A percentile compares a stretch with the other conserved stretches of the same genome.
phyloP scores from a whole-genome alignment of 2,329 filamentous ascomycete genomes.

The Venturia oleaginea region DNA sequence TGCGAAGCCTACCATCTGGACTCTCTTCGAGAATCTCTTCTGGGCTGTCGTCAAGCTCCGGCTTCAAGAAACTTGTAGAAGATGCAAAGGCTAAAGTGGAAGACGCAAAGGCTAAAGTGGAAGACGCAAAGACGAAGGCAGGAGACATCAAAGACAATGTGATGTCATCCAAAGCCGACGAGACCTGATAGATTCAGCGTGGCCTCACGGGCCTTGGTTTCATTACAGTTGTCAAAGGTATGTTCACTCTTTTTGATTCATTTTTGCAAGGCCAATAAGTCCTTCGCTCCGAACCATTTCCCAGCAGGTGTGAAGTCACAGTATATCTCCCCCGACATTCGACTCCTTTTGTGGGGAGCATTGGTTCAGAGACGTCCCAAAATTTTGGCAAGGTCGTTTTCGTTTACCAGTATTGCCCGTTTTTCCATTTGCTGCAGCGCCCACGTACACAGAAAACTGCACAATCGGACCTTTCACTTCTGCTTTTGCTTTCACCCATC shows the following conservation, averaged over 20 bases:
- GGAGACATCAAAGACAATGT: not conserved
- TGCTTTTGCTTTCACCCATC: too few relatives aligned
- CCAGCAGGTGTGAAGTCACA: not conserved
- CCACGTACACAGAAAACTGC: too few relatives aligned
- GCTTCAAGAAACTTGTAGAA: constrained; percentile 8
- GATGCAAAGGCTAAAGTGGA: constrained; percentile 9
- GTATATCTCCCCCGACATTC: not conserved
- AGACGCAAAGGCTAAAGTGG: constrained; percentile 8
- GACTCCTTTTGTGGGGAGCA: too few relatives aligned
- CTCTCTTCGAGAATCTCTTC: not conserved
- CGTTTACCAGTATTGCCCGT: too few relatives aligned
- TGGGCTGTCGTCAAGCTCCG: not conserved
- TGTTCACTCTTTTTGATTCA: not conserved
- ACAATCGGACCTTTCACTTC: too few relatives aligned
- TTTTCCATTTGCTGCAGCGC: too few relatives aligned
- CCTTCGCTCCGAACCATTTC: not conserved
- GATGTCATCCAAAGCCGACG: not conserved
- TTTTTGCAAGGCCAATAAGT: not conserved
- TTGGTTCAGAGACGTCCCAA: too few relatives aligned
- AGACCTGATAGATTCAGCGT: not conserved
- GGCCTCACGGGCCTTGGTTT: not conserved
- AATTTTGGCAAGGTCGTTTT: too few relatives aligned
- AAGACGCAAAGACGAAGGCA: not conserved
- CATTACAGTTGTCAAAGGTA: not conserved
- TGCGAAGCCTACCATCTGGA: not conserved